Evolutionary conservation across 768 basidiomycete species (phyloP), one percentile per base, ranked within the genome.

Genomic region (Lactarius pseudohatsudake): DNA sequence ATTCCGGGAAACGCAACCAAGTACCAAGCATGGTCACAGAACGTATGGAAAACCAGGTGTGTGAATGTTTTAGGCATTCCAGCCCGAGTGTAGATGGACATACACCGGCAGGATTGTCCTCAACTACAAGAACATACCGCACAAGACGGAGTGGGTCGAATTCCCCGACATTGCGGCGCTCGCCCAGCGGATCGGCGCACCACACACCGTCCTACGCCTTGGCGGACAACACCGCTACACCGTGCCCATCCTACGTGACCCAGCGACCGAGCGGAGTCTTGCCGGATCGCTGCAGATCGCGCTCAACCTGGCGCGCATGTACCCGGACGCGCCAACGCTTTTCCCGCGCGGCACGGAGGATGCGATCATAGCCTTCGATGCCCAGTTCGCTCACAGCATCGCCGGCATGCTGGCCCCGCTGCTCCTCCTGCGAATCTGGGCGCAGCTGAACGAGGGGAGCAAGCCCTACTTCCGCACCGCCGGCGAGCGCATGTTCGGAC

Each of bases 101-200:
- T 11, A 32, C 30, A 9, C 6, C 4, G 3, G 40, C 36, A 80
- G 77, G 67, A 74, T 73, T 62, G 76, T 77, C 11, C 70, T 81
- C 61, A 80, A 81, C 65, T 74, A 76, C 73, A 82, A 83, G 68
- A 72, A 74, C 32, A 56, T 81, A 28, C 72, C 79, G 1, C 81
- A 81, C 74, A 79, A 76, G 69, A 85, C 84, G 4, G 77, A 80
- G 56, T 84, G 81, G 80, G 72, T 86, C 60, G 84, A 85, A 64
- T 82, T 78, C 66, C 81, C 81, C 4, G 82, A 86, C 59, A 81
- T 87, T 59, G 79, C 74, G 59, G 32, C 59, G 1, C 69, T 74
- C 55, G 73, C 73, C 71, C 76, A 76, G 62, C 74, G 79, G 61
- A 64, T 80, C 26, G 79, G 79, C 1, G 78, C 80, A 2, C 62